Evolutionary conservation across 2,329 filamentous ascomycete species (phyloP).

Genomic region (Cryphonectria naterciae): DNA sequence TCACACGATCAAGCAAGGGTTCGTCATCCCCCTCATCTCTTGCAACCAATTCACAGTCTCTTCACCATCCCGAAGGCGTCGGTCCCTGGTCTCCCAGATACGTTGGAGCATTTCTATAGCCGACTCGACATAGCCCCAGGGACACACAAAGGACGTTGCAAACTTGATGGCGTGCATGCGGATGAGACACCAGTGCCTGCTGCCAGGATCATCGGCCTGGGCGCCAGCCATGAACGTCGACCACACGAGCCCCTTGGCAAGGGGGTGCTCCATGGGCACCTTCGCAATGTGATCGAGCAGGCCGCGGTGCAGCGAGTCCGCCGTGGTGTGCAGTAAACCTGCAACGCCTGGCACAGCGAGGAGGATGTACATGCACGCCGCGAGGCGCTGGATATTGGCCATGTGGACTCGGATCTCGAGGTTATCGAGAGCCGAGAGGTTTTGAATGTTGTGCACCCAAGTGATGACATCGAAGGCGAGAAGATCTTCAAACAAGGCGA

Average conservation of each 20-base stretch:
- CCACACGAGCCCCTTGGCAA: slow-evolving; percentile 62
- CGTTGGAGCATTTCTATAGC: slow-evolving; percentile 50
- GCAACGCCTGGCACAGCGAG: slow-evolving; percentile 39
- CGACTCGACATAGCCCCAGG: slow-evolving; percentile 55
- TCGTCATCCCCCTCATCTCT: slow-evolving; percentile 45
- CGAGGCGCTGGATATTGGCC: slow-evolving; percentile 49
- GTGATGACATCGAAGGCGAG: slow-evolving; percentile 45
- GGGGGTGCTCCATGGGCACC: slow-evolving; percentile 53
- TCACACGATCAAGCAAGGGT: slow-evolving; percentile 51
- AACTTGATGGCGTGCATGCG: slow-evolving; percentile 41
- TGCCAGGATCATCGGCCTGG: slow-evolving; percentile 47
- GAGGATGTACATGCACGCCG: slow-evolving; percentile 51
- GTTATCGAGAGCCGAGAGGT: slow-evolving; percentile 41
- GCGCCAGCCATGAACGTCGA: slow-evolving; percentile 61
- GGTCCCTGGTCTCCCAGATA: slow-evolving; percentile 46
- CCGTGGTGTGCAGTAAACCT: background rate
- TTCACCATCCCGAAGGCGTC: slow-evolving; percentile 28
- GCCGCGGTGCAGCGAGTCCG: slow-evolving; percentile 46
- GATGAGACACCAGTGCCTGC: slow-evolving; percentile 54
- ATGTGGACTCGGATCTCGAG: slow-evolving; percentile 45
- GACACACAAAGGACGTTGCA: slow-evolving; percentile 45
- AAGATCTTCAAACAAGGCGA: slow-evolving; percentile 43
- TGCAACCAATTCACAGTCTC: slow-evolving; percentile 46
- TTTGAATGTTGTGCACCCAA: slow-evolving; percentile 46
- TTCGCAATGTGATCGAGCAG: slow-evolving; percentile 51